Base-by-base conservation (phyloP, 2,329 filamentous ascomycete genomes). In the Magnaporthiopsis rhizophila region DNA sequence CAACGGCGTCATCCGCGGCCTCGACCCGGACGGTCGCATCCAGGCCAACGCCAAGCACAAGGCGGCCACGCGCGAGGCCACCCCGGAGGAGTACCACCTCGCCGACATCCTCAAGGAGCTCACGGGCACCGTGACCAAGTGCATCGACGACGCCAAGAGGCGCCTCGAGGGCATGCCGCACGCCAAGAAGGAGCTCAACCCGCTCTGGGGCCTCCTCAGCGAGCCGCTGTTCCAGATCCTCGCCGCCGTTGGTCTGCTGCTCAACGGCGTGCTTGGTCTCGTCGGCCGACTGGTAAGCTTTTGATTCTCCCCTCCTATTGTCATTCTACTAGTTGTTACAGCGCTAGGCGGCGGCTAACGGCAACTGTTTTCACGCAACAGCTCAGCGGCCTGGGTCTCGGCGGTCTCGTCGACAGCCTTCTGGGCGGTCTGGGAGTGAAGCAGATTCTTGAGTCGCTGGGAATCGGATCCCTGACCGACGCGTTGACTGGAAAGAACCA, bases 201-300 rank as follows among this genome's bases (percentile, higher is more conserved):
- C 93, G 13, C 86, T 97, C 36, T 96, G 92, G 92, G 86, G 81
- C 36, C 81, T 97, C 61, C 80, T 95, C 18, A 86, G 86, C 50
- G 91, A 97, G 81, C 93, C 93, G 13, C 80, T 97, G 28, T 91
- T 92, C 83, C 93, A 97, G 83, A 97, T 97, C 73, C 84, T 97
- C 61, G 91, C 92, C 11, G 92, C 91, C 13, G 92, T 97, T 59
- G 93, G 93, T 28, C 78, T 97, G 65, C 77, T 97, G 67, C 81
- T 97, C 66, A 88, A 82, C 62, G 92, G 93, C 74, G 92, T 97
- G 0, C 81, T 97, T 8, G 90, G 90, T 58, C 83, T 97, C 1
- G 91, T 97, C 26, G 92, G 92, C 64, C 88, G 87, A 72, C 79
- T 96, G 66, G 78, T 83, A 71, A 76, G 78, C 72, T 8, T 24